Evolutionary conservation across 495 filamentous ascomycete genomes (phyloP).

Genomic region (Penicillium longicatenatum): DNA sequence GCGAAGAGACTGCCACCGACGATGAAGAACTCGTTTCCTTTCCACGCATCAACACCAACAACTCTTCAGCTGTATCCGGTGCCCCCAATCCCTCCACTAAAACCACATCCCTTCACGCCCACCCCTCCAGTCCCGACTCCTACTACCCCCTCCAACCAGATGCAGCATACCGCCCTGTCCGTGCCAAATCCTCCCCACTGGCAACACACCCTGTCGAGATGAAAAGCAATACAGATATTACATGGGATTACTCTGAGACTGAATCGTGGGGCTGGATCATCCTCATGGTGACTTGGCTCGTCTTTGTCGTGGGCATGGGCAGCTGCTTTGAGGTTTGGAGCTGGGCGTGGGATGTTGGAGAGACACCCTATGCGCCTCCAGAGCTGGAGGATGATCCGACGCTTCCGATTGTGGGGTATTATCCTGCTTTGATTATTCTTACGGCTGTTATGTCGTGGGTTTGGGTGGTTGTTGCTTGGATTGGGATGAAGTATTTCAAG

Average conservation of each 20-base stretch:
- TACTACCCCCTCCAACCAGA: conserved; percentile 56
- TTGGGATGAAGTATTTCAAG: conserved; percentile 98
- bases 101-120: conserved; percentile 32
- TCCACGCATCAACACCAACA: conserved; percentile 35
- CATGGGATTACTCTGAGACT: conserved; percentile 89
- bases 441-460: conserved; percentile 98
- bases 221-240: conserved; percentile 39
- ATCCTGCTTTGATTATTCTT: conserved; percentile 89
- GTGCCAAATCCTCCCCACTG: conserved; percentile 63
- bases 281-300: conserved; percentile 83
- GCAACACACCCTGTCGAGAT: conserved; percentile 44
- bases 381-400: conserved; percentile 93
- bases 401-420: conserved; percentile 93
- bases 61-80: conserved; percentile 29
- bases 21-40: conserved; percentile 75
- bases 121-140: conserved; percentile 63
- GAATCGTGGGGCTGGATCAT: conserved; percentile 97
- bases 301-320: conserved; percentile 95
- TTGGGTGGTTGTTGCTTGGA: conserved; percentile 95
- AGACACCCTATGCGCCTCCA: conserved; percentile 89
- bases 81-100: conserved; percentile 23
- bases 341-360: conserved; percentile 99
- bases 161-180: conserved; percentile 39
- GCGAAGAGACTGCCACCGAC: conserved; percentile 73
- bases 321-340: conserved; percentile 97